Evolutionary conservation across 805 yeast species (phyloP).

Genomic region (Komagataella kurtzmanii): DNA sequence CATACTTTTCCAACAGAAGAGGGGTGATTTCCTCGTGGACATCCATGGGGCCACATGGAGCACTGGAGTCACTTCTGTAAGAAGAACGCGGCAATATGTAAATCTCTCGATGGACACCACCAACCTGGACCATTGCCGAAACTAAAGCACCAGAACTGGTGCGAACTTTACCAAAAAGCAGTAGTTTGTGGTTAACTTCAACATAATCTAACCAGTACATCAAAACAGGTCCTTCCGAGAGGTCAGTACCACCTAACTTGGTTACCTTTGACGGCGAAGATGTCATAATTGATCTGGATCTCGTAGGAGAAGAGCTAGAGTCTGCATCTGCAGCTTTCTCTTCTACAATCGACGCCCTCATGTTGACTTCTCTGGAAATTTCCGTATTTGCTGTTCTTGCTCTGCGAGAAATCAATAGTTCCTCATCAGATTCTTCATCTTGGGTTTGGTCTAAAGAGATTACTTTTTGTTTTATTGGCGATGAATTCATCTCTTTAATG

Average conservation of each 20-base stretch:
- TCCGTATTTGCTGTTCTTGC: conserved; percentile 31
- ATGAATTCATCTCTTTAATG: conserved; percentile 1
- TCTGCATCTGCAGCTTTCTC: conserved; percentile 2
- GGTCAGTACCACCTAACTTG: conserved; percentile 21
- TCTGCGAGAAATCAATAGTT: conserved; percentile 38
- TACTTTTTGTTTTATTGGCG: conserved; percentile 3
- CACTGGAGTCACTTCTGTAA: conserved; percentile 14
- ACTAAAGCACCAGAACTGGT: conserved; percentile 44
- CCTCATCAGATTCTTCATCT: conserved; percentile 42
- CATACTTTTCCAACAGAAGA: conserved; percentile 46
- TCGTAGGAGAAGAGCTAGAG: conserved; percentile 10
- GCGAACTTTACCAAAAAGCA: conserved; percentile 71
- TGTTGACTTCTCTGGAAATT: conserved; percentile 26
- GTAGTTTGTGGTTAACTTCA: conserved; percentile 56
- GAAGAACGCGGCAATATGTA: conserved; percentile 60
- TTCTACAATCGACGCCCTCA: conserved; percentile 16
- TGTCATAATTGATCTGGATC: conserved; percentile 7
- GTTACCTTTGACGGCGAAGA: conserved; percentile 12
- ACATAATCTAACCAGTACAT: conserved; percentile 88
- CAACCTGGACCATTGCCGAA: conserved; percentile 68
- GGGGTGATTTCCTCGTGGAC: conserved; percentile 70
- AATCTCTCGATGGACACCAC: conserved; percentile 55
- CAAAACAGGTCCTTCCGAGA: conserved; percentile 14
- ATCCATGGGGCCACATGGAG: conserved; percentile 39
- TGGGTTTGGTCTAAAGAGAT: conserved; percentile 4